Evolutionary conservation across 2,329 filamentous ascomycete species (phyloP).

Genomic region (Aspergillus quadricinctus): DNA sequence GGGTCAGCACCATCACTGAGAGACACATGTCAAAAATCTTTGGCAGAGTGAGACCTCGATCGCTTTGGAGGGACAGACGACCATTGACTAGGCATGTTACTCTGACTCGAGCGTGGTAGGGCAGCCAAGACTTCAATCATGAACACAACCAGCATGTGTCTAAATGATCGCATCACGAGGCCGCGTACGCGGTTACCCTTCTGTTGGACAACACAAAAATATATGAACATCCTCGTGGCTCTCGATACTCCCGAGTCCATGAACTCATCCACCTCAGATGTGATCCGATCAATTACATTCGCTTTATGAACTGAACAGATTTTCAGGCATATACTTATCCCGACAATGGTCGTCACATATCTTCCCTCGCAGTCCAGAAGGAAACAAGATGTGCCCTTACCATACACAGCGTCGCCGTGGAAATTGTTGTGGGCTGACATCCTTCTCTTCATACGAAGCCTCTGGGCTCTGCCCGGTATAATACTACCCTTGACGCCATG

Average conservation of each 20-base stretch:
- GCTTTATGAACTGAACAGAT: neutral
- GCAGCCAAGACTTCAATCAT: neutral
- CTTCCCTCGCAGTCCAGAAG: conserved; percentile 7
- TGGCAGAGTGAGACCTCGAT: neutral
- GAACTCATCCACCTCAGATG: neutral
- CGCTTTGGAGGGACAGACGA: neutral
- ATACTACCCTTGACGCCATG: conserved; percentile 55
- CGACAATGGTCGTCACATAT: conserved; percentile 4
- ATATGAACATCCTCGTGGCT: neutral
- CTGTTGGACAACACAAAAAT: neutral
- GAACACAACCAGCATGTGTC: neutral
- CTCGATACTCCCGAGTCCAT: neutral
- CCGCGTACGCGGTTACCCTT: neutral
- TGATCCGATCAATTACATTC: neutral
- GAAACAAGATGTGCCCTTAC: conserved; percentile 22
- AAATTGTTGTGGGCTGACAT: conserved; percentile 39
- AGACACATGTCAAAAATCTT: neutral
- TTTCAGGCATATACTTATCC: neutral
- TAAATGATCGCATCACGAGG: neutral
- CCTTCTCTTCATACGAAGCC: conserved; percentile 30
- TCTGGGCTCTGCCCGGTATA: conserved; percentile 51
- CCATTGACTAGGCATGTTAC: neutral
- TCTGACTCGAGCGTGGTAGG: neutral
- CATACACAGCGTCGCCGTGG: conserved; percentile 38
- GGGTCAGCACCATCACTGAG: neutral